phyloP scores from a whole-genome alignment of 2,329 filamentous ascomycete species.

The Fusarium xylarioides region DNA sequence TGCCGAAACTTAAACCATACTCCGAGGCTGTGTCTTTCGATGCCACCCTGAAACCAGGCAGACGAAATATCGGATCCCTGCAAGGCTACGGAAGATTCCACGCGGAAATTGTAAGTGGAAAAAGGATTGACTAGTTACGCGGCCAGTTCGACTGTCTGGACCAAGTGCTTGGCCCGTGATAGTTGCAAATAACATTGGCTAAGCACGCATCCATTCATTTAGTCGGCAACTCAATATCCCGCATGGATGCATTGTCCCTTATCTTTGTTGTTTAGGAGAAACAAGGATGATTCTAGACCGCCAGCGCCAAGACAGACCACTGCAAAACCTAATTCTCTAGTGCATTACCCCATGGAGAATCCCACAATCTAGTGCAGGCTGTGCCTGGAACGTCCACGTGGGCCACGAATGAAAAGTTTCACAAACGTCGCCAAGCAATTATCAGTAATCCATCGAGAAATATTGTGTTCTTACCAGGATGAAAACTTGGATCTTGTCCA shows the following conservation, averaged over 20 bases:
- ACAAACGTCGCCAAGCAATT: not conserved
- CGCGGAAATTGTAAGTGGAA: not conserved
- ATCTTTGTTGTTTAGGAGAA: not conserved
- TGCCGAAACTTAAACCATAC: not conserved
- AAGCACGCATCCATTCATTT: not conserved
- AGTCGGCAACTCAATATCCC: no score
- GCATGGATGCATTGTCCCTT: not conserved
- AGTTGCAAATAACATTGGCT: not conserved
- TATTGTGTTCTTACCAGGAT: no score
- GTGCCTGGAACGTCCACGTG: not conserved
- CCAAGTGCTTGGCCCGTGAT: accelerated
- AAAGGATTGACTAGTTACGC: not conserved
- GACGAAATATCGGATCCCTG: not conserved
- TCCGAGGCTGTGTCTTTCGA: not conserved
- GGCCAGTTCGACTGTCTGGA: not conserved
- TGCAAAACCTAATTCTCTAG: not conserved
- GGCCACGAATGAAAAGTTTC: not conserved
- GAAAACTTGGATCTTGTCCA: not conserved
- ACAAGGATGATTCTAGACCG: not conserved
- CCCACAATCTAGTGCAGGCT: not conserved
- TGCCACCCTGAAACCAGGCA: not conserved
- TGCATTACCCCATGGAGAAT: not conserved
- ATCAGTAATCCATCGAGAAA: not conserved
- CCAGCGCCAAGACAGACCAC: not conserved
- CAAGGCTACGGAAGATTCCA: no score